Evolutionary conservation across 306 rosid species (phyloP), one percentile per base, ranked within the genome.

Genomic region (Lathyrus tuberosus): DNA sequence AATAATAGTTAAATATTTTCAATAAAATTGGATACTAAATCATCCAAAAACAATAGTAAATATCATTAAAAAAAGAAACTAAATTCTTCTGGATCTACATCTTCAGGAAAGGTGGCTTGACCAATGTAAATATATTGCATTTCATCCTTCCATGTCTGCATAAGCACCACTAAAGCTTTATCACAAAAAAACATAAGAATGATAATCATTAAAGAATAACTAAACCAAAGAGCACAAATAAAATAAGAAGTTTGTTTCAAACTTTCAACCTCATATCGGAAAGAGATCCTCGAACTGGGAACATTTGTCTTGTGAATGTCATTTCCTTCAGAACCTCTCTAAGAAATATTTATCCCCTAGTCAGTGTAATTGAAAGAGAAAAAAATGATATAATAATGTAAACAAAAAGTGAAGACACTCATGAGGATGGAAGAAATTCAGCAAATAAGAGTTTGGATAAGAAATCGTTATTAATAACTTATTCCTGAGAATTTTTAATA

Each of bases 91-190:
- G 88, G 83, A 42, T 79, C 88, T 44, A 84, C 63, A 48, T 87
- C 91, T 82, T 77, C 87, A 5, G 88, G 87, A 60, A 89, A 79
- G 62, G 42, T 70, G 38, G 87, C 87, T 60, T 81, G 56, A 6
- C 85, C 87, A 0, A 77, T 71, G 60, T 84, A 87, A 69, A 87
- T 69, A 71, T 81, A 82, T 64, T 82, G 90, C 88, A 91, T 84
- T 76, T 91, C 97, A 43, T 82, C 94, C 79, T 78, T 84, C 97
- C 97, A 89, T 33, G 91, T 81, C 97, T 91, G 89, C 78, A 84
- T 71, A 68, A 80, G 74, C 53, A 43, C 35, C 78, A 11, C 58
- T 6, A 60, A 18, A 66, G 58, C 53, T 41, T 71, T 9, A 70
- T 68, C 77, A 31, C 1, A 66, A 69, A 73, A 69, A 11, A 62